Evolutionary conservation across 192 early-diverging fungal species (phyloP).

Genomic region (Gonapodya prolifera): DNA sequence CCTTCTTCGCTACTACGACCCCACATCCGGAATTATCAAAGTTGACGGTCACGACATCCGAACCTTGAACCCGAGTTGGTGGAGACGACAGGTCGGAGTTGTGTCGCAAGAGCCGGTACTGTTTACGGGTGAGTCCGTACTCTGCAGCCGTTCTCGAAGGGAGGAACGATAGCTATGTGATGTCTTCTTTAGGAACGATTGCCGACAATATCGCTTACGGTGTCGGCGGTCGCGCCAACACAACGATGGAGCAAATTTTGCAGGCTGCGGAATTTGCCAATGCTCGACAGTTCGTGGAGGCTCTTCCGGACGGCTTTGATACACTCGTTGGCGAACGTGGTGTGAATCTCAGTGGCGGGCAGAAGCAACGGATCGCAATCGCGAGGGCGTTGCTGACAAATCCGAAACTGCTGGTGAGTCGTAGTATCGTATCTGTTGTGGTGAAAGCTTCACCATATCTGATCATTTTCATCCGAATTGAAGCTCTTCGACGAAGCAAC

Average conservation of each 20-base stretch:
- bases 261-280: slow-evolving; percentile 62
- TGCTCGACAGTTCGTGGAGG: slow-evolving; percentile 46
- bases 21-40: background rate
- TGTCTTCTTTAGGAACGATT: slow-evolving; percentile 64
- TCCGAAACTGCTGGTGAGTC: slow-evolving; percentile 5
- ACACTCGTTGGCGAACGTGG: slow-evolving; percentile 23
- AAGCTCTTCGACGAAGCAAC: slow-evolving; percentile 9
- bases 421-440: no score
- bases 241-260: slow-evolving; percentile 51
- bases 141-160: no score
- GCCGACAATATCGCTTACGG: slow-evolving; percentile 57
- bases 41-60: background rate
- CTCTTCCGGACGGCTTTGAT: slow-evolving; percentile 38
- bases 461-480: no score
- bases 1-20: slow-evolving; percentile 29
- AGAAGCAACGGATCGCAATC: no score
- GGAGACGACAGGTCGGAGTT: background rate
- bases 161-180: no score
- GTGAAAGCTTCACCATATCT: no score
- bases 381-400: slow-evolving; percentile 2
- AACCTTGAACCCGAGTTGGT: slow-evolving; percentile 2
- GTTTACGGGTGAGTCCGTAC: no score
- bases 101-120: slow-evolving; percentile 5
- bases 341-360: background rate
- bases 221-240: slow-evolving; percentile 29